Percentiles rank a stretch among this genome's conserved stretches.
Conservation (phyloP, 1,284 basidiomycete species). For the Trichosporon ovoides region DNA sequence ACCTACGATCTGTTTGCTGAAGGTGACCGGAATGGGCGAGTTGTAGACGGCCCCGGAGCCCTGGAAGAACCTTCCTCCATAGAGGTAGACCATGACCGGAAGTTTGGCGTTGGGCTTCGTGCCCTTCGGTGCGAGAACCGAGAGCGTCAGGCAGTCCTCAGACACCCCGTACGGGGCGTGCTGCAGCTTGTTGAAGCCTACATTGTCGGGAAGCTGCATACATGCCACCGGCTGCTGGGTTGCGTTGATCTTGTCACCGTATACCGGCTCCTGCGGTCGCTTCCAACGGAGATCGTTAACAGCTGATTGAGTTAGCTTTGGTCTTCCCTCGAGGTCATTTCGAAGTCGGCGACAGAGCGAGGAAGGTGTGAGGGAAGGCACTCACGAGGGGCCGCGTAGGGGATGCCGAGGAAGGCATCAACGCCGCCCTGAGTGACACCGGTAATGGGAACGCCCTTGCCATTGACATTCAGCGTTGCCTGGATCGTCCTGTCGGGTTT, state of each 20-base stretch:
- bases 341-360: too few species aligned
- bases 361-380: too few species aligned
- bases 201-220: constrained; percentile 26
- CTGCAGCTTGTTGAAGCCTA: constrained; percentile 10
- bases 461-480: neutral
- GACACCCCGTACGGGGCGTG: constrained; percentile 13
- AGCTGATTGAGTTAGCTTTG: too few species aligned
- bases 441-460: neutral
- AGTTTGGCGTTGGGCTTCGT: constrained; percentile 24
- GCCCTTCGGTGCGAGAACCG: constrained; percentile 38
- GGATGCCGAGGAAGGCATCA: constrained; percentile 8
- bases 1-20: constrained; percentile 9
- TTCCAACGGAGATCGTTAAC: constrained; percentile 45
- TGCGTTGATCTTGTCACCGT: constrained; percentile 31
- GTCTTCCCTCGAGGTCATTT: too few species aligned
- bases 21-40: constrained; percentile 21
- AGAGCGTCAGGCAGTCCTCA: constrained; percentile 50
- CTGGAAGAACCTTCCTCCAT: constrained; percentile 40
- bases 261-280: constrained; percentile 23
- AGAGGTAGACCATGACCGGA: constrained; percentile 42
- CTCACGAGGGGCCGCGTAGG: neutral
- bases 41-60: constrained; percentile 27
- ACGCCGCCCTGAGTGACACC: neutral
- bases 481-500: neutral
- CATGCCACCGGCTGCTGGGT: constrained; percentile 31